These are phyloP conservation scores for Tricholoma saponaceum DNA, from an alignment of 768 basidiomycete species.

Conservation along the genomic window DNA sequence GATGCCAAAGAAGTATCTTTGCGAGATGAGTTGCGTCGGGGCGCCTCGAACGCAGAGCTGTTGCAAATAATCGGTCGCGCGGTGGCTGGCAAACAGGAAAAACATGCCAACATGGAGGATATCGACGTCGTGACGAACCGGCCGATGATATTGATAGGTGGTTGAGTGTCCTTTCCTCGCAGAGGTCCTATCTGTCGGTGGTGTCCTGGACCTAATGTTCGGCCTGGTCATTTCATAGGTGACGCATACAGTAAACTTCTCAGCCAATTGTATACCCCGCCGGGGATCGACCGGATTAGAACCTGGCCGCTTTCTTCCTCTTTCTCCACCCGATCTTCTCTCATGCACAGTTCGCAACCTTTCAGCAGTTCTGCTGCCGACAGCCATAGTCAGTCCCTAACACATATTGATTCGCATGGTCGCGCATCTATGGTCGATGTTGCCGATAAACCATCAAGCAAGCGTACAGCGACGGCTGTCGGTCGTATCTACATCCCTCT, in stretches of 20 bases:
- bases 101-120: conserved; percentile 80
- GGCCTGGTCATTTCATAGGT: conserved; percentile 9
- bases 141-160: conserved; percentile 92
- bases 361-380: conserved; percentile 18
- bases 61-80: conserved; percentile 59
- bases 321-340: neutral
- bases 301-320: neutral
- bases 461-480: conserved; percentile 68
- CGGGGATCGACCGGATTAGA: neutral
- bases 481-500: conserved; percentile 69
- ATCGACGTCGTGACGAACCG: conserved; percentile 75
- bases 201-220: conserved; percentile 14
- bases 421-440: conserved; percentile 85
- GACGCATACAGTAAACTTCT: neutral
- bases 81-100: conserved; percentile 68
- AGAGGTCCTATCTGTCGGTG: conserved; percentile 15
- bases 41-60: conserved; percentile 61
- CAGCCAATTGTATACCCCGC: neutral
- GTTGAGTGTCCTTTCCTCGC: conserved; percentile 56
- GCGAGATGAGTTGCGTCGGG: conserved; percentile 65
- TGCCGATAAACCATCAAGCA: conserved; percentile 53
- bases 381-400: conserved; percentile 36
- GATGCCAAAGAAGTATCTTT: conserved; percentile 82
- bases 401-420: conserved; percentile 72
- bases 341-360: neutral